These are phyloP conservation scores for Sabuloglossum arenarium DNA, from an alignment of 495 filamentous ascomycete genomes.

Conservation along the genomic window DNA sequence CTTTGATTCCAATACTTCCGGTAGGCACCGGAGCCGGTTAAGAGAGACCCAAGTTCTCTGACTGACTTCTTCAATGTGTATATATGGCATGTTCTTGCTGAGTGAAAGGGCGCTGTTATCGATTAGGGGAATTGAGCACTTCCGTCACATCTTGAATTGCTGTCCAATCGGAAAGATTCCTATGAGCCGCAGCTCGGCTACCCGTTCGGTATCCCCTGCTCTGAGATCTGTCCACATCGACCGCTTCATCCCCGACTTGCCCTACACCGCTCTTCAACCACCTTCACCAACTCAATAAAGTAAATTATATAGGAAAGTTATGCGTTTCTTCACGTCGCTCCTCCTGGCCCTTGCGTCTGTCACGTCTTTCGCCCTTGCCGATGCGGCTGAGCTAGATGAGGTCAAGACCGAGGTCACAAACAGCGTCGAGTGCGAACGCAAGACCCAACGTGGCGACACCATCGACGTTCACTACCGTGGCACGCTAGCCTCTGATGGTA, in stretches of 20 bases:
- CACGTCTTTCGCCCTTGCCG: slow-evolving; percentile 1
- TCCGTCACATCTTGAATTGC: not conserved
- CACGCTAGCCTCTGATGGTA: slow-evolving; percentile 20
- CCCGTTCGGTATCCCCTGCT: not conserved
- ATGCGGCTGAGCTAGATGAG: slow-evolving; percentile 1
- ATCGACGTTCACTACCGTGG: slow-evolving; percentile 21
- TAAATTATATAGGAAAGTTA: not conserved
- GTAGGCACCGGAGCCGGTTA: not conserved
- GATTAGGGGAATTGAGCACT: not conserved
- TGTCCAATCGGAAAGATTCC: not conserved
- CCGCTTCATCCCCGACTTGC: not conserved
- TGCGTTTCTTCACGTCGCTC: not conserved
- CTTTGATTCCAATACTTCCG: not conserved
- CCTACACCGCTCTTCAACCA: not conserved
- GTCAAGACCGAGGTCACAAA: slow-evolving; percentile 19
- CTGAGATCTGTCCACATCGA: not conserved
- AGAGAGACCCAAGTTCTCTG: not conserved
- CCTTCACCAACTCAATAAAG: not conserved
- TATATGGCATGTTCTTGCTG: not conserved
- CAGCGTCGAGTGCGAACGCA: slow-evolving; percentile 18
- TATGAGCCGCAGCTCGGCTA: not conserved
- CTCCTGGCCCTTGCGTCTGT: not conserved
- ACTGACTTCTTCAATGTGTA: not conserved
- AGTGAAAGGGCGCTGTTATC: not conserved
- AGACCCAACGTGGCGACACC: slow-evolving; percentile 13